Percentiles rank a stretch among this genome's conserved stretches.
phyloP scores from a whole-genome alignment of 495 filamentous ascomycete genomes.

The Patellaria atrata region DNA sequence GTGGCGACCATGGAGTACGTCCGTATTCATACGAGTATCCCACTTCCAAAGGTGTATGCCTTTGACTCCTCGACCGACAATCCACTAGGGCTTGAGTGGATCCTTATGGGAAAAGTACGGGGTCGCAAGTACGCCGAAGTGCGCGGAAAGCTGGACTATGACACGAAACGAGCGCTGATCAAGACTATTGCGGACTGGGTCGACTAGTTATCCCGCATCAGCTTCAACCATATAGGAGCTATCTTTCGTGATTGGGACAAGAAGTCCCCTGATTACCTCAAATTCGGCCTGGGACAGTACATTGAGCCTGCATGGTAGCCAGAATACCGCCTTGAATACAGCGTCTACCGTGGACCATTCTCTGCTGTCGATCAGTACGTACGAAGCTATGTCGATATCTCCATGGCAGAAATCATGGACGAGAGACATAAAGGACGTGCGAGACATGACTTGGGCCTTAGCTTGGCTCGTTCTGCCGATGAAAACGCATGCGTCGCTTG shows the following conservation, averaged over 20 bases:
- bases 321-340: no score
- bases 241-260: constrained; percentile 1
- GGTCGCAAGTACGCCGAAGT: not conserved
- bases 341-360: no score
- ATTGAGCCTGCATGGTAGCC: no score
- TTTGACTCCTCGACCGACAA: constrained; percentile 34
- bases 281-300: constrained; percentile 1
- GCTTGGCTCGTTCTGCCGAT: no score
- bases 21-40: constrained; percentile 32
- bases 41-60: constrained; percentile 35
- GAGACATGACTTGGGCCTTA: no score
- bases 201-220: not conserved
- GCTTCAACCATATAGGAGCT: not conserved
- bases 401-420: no score
- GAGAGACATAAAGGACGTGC: no score
- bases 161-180: not conserved
- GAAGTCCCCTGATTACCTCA: not conserved
- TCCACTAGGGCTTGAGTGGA: constrained; percentile 44
- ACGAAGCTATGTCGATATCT: no score
- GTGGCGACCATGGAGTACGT: constrained; percentile 40
- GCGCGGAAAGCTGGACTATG: not conserved
- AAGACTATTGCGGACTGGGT: constrained; percentile 1
- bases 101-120: constrained; percentile 36
- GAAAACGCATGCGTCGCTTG: no score
- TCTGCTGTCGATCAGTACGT: no score